Evolutionary conservation across 1,139 yeast species (phyloP), one percentile per base, ranked within the genome.

Genomic region (Zhuliangozyma parablackwelliae): DNA sequence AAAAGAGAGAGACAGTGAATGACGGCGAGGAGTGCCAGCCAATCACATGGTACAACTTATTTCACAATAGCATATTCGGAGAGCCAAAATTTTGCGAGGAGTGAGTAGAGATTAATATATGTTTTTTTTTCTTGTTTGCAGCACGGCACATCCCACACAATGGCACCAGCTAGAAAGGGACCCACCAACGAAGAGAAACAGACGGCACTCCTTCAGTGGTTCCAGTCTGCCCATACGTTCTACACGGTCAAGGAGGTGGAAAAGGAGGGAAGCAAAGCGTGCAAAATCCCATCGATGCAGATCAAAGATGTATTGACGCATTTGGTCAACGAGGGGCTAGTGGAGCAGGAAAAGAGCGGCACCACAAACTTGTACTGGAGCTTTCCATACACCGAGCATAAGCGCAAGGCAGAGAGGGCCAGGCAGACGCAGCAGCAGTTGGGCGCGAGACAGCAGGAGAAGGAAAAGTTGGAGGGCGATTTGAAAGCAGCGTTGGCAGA

Each of bases 281-380:
- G 69, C 1, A 78, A 78, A 0, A 61, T 70, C 10, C 63, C 72
- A 11, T 51, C 75, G 0, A 74, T 74, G 75, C 69, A 70, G 38
- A 70, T 75, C 34, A 76, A 76, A 44, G 78, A 70, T 10, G 45
- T 75, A 6, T 51, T 76, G 9, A 69, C 68, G 35, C 49, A 53
- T 10, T 58, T 76, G 41, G 54, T 74, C 6, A 79, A 75, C 44
- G 76, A 71, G 30, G 63, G 63, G 1, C 48, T 74, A 28, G 62
- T 78, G 7, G 66, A 65, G 32, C 63, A 65, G 30, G 79, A 74
- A 42, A 77, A 75, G 53, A 73, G 80, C 48, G 82, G 82, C 1
- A 59, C 63, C 10, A 65, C 75, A 4, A 75, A 74, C 41, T 59
- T 75, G 12, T 77, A 75, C 48, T 76, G 82, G 80, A 61, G 75